A percentile compares a stretch with the other conserved stretches of the same genome.
Conservation (phyloP, 352 stramenopile genomes). For the Phytophthora melonis region DNA sequence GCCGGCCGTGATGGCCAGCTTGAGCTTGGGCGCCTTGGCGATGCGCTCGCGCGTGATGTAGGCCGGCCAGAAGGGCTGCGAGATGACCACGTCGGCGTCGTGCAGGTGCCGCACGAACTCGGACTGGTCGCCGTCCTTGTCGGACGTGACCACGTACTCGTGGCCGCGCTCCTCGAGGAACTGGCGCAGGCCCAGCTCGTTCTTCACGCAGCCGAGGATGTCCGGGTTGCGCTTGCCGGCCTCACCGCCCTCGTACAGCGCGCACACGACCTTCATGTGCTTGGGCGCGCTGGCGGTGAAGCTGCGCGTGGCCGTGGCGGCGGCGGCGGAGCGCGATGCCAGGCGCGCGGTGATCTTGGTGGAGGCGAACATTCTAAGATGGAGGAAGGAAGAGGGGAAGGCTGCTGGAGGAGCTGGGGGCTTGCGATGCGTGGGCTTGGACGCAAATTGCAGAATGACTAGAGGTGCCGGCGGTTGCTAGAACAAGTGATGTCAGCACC, state of each 20-base stretch:
- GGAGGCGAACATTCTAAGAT: conserved; percentile 30
- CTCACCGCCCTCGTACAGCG: conserved; percentile 44
- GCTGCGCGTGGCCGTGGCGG: conserved; percentile 20
- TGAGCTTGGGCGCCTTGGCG: conserved; percentile 53
- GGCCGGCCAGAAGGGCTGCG: conserved; percentile 60
- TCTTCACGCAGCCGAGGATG: conserved; percentile 54
- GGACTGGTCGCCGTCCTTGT: conserved; percentile 58
- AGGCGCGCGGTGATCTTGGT: conserved; percentile 32
- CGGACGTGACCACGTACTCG: conserved; percentile 50
- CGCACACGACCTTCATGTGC: conserved; percentile 48
- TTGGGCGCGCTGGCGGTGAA: conserved; percentile 38
- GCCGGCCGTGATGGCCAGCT: conserved; percentile 52
- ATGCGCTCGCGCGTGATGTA: conserved; percentile 57
- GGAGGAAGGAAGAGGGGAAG: not conserved
- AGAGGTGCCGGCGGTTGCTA: not conserved
- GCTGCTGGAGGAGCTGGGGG: not conserved
- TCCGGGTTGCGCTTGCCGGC: conserved; percentile 37
- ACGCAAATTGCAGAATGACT: conserved; percentile 36
- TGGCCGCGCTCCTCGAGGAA: conserved; percentile 55
- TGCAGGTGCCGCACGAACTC: conserved; percentile 50
- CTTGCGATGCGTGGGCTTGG: conserved; percentile 18
- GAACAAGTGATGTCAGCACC: too few relatives aligned
- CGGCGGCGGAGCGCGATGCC: not conserved
- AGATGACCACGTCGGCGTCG: conserved; percentile 58
- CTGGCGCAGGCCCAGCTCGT: conserved; percentile 52